phyloP scores from a whole-genome alignment of 169 alveolate species.

The Plasmodium vinckei region DNA sequence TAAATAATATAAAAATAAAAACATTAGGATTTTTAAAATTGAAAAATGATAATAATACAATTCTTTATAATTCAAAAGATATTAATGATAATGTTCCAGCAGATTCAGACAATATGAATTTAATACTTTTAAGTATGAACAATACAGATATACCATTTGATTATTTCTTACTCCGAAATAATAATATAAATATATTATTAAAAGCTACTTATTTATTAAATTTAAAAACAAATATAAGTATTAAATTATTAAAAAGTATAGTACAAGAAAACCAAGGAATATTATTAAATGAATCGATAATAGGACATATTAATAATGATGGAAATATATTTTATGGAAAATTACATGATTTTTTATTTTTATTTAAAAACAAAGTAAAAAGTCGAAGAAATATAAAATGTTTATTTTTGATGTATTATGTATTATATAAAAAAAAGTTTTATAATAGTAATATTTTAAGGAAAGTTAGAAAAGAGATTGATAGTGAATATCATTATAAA shows the following conservation, averaged over 20 bases:
- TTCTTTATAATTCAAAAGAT: conserved; percentile 28
- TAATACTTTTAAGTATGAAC: conserved; percentile 44
- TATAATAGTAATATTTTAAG: conserved; percentile 21
- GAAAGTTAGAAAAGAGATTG: conserved; percentile 34
- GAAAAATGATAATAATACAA: conserved; percentile 25
- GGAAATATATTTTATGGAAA: conserved; percentile 77
- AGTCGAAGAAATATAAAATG: conserved; percentile 52
- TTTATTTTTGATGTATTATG: conserved; percentile 56
- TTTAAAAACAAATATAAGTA: conserved; percentile 51
- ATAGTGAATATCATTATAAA: conserved; percentile 55
- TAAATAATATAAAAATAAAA: conserved; percentile 70
- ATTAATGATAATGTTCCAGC: conserved; percentile 26
- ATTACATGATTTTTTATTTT: conserved; percentile 69
- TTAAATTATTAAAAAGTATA: conserved; percentile 49
- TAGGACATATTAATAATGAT: conserved; percentile 74
- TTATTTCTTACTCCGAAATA: conserved; percentile 47
- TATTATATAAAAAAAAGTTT: conserved; percentile 47
- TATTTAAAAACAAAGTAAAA: conserved; percentile 69
- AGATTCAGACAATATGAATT: conserved; percentile 24
- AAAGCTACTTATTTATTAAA: conserved; percentile 55
- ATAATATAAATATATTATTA: conserved; percentile 64
- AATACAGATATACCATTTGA: conserved; percentile 60
- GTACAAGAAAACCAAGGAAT: conserved; percentile 74
- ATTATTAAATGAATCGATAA: conserved; percentile 47
- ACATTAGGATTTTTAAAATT: conserved; percentile 66